phyloP scores from a whole-genome alignment of 306 rosid species.

The Citrullus mucosospermus region DNA sequence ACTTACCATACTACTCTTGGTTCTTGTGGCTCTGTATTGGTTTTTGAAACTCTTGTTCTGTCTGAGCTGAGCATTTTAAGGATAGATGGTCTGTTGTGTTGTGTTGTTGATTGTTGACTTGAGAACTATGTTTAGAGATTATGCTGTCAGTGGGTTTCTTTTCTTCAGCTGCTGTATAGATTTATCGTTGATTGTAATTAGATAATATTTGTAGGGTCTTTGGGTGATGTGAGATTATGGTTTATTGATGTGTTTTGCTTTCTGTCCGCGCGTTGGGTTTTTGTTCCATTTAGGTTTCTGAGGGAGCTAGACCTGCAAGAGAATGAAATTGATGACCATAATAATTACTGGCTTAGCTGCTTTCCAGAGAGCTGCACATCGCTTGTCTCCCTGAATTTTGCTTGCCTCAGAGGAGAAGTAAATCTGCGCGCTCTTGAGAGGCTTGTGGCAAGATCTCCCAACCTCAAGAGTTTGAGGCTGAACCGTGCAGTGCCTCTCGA shows the following conservation, averaged over 20 bases:
- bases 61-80: not conserved
- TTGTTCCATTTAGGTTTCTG: slow-evolving; percentile 33
- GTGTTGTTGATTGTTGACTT: not conserved
- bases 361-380: slow-evolving; percentile 78
- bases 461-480: slow-evolving; percentile 62
- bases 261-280: not conserved
- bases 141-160: not conserved
- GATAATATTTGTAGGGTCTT: not conserved
- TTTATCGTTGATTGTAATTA: not conserved
- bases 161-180: not conserved
- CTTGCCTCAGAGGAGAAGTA: slow-evolving; percentile 84
- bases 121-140: not conserved
- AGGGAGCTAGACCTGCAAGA: slow-evolving; percentile 94
- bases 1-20: not conserved
- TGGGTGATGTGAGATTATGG: not conserved
- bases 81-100: not conserved
- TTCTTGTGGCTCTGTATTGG: not conserved
- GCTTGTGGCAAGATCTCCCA: slow-evolving; percentile 77
- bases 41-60: not conserved
- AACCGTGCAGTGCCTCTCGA: slow-evolving; percentile 64
- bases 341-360: slow-evolving; percentile 85
- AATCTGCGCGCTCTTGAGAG: slow-evolving; percentile 64
- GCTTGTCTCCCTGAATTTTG: slow-evolving; percentile 72
- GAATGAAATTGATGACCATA: slow-evolving; percentile 72
- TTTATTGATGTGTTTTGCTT: not conserved